Conservation (phyloP, 176 grass and related monocot genomes). For the Echinochloa phyllopogon region DNA sequence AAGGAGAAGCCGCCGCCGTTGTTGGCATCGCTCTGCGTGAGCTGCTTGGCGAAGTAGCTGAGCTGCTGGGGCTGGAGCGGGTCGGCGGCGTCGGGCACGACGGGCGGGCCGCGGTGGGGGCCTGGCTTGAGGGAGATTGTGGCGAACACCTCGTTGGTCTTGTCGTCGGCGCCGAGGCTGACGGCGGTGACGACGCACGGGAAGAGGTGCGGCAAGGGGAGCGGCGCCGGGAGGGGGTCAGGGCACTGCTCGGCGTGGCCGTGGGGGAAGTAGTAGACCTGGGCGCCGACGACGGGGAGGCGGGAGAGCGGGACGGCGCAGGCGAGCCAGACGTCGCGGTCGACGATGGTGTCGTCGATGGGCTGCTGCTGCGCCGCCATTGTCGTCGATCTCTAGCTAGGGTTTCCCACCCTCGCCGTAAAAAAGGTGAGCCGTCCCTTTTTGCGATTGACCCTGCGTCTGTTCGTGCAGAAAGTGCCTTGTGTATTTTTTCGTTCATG, state of each 20-base stretch:
- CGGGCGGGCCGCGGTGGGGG: background rate
- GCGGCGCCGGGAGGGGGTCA: slow-evolving; percentile 15
- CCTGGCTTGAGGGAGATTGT: slow-evolving; percentile 51
- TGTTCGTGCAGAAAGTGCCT: too few species aligned
- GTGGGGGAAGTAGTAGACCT: slow-evolving; percentile 77
- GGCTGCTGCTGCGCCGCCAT: background rate
- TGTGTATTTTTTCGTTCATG: too few species aligned
- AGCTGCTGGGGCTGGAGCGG: background rate
- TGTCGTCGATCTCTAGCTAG: background rate
- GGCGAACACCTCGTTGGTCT: slow-evolving; percentile 64
- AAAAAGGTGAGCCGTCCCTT: too few species aligned
- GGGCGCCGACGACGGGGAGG: slow-evolving; percentile 53
- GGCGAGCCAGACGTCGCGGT: slow-evolving; percentile 61
- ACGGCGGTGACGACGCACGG: slow-evolving; percentile 55
- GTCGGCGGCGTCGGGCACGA: background rate
- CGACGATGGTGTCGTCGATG: background rate
- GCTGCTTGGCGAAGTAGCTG: slow-evolving; percentile 58
- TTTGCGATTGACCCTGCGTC: too few species aligned
- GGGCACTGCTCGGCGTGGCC: slow-evolving; percentile 79
- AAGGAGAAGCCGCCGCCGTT: slow-evolving; percentile 87
- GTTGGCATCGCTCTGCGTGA: slow-evolving; percentile 89
- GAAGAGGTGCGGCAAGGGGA: slow-evolving; percentile 23
- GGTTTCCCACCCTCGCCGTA: too few species aligned
- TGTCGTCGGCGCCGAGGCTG: slow-evolving; percentile 45
- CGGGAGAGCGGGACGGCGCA: slow-evolving; percentile 55